Base-by-base conservation (phyloP, 73 alveolate species). In the Urostyla sp. region DNA sequence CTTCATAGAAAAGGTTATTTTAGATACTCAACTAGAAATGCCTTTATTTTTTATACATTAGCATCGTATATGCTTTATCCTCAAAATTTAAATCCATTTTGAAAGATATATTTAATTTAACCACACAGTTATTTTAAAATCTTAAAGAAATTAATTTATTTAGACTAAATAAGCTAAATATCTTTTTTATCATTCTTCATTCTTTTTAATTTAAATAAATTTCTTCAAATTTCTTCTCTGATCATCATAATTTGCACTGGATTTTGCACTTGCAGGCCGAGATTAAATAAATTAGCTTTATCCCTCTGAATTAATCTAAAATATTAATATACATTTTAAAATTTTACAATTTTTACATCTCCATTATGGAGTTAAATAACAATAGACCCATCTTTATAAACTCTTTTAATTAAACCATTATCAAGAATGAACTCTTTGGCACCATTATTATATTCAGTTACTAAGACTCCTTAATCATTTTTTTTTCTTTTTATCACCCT, bases 1-100 rank as follows among this genome's bases (percentile, higher is more conserved):
- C 28, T 23, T 15, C 37, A 37, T 18, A 69, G 49, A 24, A 69
- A 69, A 49, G 83, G 83, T 1, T 69, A 69, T 30, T 5, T 69
- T 13, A 69, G 83, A 48, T 69, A 69, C 53, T 45, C 72, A 8
- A 20, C 49, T 16, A 69, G 83, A 31, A 69, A 69, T 27, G 52
- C 56, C 4, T 5, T 49, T 20, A 1, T 69, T 11, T 30, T 49
- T 24, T 69, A 69, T 48, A 5, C 34, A 4, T 67, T 44, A 21
- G 18, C 56, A 3, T 69, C 83, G 5, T 48, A 30, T 24, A 3
- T 69, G 6, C 27, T 48, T 1, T 69, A 69, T 40, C 67, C 83
- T 13, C 72, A 69, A 49, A 69, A 69, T 23, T 1, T 69, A 10
- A 69, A 69, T 54, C 83, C 69, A 23, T 69, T 69, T 27, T 69